These are phyloP conservation scores for Oxyria digyna DNA, from an alignment of 148 eudicot species.

Conservation along the genomic window DNA sequence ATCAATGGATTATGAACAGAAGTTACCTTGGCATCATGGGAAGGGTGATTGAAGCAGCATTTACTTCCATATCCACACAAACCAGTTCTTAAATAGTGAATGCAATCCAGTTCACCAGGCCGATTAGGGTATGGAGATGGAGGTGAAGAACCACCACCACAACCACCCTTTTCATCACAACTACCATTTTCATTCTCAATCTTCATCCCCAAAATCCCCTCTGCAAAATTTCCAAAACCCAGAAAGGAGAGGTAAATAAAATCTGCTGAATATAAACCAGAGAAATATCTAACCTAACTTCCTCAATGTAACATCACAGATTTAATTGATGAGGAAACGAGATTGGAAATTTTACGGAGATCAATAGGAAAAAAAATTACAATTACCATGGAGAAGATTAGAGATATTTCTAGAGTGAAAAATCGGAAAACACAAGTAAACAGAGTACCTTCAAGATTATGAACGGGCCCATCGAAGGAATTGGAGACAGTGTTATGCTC, in stretches of 20 bases:
- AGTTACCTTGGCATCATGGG: slow-evolving; percentile 19
- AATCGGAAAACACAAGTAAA: background rate
- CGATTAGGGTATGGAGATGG: slow-evolving; percentile 43
- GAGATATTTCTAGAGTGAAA: background rate
- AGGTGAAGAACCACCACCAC: slow-evolving; percentile 12
- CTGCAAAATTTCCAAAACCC: slow-evolving; percentile 14
- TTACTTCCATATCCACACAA: slow-evolving; percentile 46
- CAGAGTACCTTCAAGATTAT: slow-evolving; percentile 3
- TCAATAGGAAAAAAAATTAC: background rate
- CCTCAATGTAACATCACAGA: background rate
- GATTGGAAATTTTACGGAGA: background rate
- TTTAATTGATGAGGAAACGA: background rate
- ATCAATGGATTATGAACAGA: too few species aligned
- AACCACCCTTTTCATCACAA: slow-evolving; percentile 12
- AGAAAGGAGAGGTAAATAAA: background rate
- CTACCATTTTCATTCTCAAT: slow-evolving; percentile 12
- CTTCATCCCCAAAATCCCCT: slow-evolving; percentile 40
- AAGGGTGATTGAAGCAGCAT: slow-evolving; percentile 68
- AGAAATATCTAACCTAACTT: background rate
- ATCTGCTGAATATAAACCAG: background rate
- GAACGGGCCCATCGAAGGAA: slow-evolving; percentile 3
- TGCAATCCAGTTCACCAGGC: slow-evolving; percentile 51
- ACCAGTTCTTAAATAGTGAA: slow-evolving; percentile 46
- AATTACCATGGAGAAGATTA: background rate
- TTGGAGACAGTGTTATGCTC: slow-evolving; percentile 1